Conservation (phyloP, 2,329 filamentous ascomycete species). For the Orbilia javanica region DNA sequence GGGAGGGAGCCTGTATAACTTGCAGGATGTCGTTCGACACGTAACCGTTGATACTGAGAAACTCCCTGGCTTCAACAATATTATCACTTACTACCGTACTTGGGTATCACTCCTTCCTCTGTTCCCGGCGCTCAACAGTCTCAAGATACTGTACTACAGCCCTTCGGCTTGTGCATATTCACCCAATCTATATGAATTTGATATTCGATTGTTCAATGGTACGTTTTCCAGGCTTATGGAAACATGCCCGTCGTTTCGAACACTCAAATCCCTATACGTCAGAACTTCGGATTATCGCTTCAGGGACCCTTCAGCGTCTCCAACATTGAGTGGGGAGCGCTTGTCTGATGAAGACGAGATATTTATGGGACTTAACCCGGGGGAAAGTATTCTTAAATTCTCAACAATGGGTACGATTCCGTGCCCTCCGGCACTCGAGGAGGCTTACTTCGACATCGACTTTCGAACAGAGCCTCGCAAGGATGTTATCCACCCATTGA, state of each 20-base stretch:
- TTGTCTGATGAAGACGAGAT: neutral
- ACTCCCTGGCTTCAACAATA: neutral
- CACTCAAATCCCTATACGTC: conserved; percentile 1
- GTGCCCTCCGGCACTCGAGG: neutral
- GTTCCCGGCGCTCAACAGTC: conserved; percentile 13
- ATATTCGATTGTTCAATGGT: neutral
- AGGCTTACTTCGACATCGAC: conserved; percentile 19
- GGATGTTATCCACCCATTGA: neutral
- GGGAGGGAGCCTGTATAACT: neutral
- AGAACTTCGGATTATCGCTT: conserved; percentile 3
- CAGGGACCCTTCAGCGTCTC: neutral
- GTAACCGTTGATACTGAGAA: conserved; percentile 26
- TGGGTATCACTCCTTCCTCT: conserved; percentile 5
- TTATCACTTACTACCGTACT: conserved; percentile 23
- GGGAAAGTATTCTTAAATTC: neutral
- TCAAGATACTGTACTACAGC: conserved; percentile 19
- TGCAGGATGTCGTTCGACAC: conserved; percentile 6
- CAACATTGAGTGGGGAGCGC: neutral
- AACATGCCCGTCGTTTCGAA: neutral
- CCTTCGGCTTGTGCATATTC: neutral
- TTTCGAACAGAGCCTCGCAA: neutral
- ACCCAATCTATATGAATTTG: neutral
- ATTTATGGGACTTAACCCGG: neutral
- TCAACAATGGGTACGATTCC: neutral
- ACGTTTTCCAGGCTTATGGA: neutral